Evolutionary conservation across 2,329 filamentous ascomycete genomes (phyloP).

Genomic region (Alternaria ventricosa): DNA sequence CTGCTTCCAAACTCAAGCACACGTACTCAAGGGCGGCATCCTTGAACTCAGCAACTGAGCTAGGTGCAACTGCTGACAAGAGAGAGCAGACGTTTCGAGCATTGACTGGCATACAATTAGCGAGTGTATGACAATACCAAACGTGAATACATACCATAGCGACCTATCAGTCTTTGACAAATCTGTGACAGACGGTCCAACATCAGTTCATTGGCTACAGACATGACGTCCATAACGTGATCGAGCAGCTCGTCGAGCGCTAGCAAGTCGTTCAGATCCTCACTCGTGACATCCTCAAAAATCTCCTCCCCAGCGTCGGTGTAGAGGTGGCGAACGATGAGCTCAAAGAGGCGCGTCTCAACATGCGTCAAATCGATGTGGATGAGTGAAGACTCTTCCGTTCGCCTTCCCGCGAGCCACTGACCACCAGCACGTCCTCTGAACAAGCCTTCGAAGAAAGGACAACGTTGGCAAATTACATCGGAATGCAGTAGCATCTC

Average conservation of each 20-base stretch:
- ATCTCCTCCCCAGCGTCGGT: constrained; percentile 80
- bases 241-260: constrained; percentile 83
- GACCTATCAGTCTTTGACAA: constrained; percentile 83
- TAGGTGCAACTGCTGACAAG: constrained; percentile 85
- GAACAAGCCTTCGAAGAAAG: constrained; percentile 91
- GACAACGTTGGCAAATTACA: constrained; percentile 81
- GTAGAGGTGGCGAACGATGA: constrained; percentile 83
- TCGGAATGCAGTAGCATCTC: constrained; percentile 75
- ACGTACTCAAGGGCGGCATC: constrained; percentile 88
- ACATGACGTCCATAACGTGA: constrained; percentile 88
- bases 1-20: constrained; percentile 86
- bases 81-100: constrained; percentile 81
- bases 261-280: constrained; percentile 57
- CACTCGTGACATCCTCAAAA: constrained; percentile 76
- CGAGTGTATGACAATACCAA: constrained; percentile 20
- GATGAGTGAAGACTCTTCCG: constrained; percentile 59
- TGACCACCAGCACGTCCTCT: constrained; percentile 82
- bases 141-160: constrained; percentile 64
- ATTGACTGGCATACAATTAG: constrained; percentile 35
- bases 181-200: constrained; percentile 87
- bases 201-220: constrained; percentile 92
- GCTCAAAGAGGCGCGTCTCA: constrained; percentile 72
- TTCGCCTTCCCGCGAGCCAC: constrained; percentile 79
- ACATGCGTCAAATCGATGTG: constrained; percentile 85
- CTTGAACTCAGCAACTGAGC: constrained; percentile 84